Evolutionary conservation across 768 basidiomycete genomes (phyloP).

Genomic region (Leccinum subtestaceum): DNA sequence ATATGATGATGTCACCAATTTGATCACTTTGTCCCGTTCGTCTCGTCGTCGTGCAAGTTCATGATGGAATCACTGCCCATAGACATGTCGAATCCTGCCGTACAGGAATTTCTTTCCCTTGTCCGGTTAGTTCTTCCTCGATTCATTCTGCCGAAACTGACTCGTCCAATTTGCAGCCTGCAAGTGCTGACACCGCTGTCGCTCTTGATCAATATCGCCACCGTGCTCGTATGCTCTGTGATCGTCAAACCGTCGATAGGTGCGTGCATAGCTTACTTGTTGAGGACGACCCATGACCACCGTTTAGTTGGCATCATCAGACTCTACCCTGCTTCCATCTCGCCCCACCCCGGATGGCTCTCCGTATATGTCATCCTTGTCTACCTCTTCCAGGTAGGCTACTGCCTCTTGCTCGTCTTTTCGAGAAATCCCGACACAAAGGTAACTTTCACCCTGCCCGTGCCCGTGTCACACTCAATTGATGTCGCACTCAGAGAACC

Average conservation of each 20-base stretch:
- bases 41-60: not conserved
- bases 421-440: slow-evolving; percentile 79
- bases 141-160: not conserved
- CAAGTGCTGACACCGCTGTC: slow-evolving; percentile 88
- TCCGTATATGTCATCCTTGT: slow-evolving; percentile 58
- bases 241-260: slow-evolving; percentile 66
- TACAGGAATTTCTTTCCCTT: slow-evolving; percentile 65
- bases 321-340: slow-evolving; percentile 65
- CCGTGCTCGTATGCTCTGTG: slow-evolving; percentile 63
- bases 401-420: slow-evolving; percentile 74
- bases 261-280: slow-evolving; percentile 17
- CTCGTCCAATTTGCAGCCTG: slow-evolving; percentile 40
- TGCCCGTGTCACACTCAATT: not conserved
- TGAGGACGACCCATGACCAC: not conserved
- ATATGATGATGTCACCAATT: slow-evolving; percentile 20
- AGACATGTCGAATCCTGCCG: slow-evolving; percentile 57
- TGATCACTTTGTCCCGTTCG: not conserved
- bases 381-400: slow-evolving; percentile 72
- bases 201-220: slow-evolving; percentile 75
- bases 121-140: slow-evolving; percentile 41
- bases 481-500: slow-evolving; percentile 43
- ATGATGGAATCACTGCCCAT: slow-evolving; percentile 56
- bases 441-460: slow-evolving; percentile 31
- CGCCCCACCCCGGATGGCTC: slow-evolving; percentile 59
- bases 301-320: slow-evolving; percentile 46